Evolutionary conservation across 2,329 filamentous ascomycete genomes (phyloP).

Genomic region (Tolypocladium paradoxum): DNA sequence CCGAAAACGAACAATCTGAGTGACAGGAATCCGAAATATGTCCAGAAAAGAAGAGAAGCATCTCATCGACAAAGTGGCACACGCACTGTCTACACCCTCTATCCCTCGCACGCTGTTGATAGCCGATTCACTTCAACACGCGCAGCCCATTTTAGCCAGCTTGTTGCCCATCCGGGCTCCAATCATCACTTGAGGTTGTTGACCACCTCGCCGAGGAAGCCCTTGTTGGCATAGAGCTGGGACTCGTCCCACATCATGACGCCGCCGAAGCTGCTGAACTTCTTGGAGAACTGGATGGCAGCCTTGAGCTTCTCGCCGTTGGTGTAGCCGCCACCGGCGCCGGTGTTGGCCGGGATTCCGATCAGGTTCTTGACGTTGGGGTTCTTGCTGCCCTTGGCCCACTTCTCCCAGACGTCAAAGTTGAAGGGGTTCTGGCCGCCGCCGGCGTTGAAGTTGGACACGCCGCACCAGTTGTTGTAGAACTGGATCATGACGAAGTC

Average conservation of each 20-base stretch:
- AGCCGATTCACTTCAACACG: no score
- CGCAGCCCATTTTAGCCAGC: neutral
- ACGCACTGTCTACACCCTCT: no score
- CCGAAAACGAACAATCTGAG: no score
- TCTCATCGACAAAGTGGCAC: no score
- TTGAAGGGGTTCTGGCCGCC: constrained; percentile 45
- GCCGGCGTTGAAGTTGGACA: constrained; percentile 37
- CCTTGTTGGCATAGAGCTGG: constrained; percentile 46
- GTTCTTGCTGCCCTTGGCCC: constrained; percentile 51
- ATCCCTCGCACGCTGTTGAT: no score
- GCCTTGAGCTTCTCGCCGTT: constrained; percentile 31
- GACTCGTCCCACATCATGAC: constrained; percentile 61
- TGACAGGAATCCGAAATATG: no score
- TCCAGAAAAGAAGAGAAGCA: no score
- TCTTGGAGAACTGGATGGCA: constrained; percentile 42
- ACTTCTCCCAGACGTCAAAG: constrained; percentile 53
- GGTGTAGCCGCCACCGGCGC: constrained; percentile 46
- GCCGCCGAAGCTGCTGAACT: constrained; percentile 51
- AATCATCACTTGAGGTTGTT: constrained; percentile 16
- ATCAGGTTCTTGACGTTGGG: constrained; percentile 49
- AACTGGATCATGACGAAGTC: constrained; percentile 56
- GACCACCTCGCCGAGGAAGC: constrained; percentile 39
- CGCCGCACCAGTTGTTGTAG: constrained; percentile 60
- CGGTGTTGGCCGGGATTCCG: constrained; percentile 45
- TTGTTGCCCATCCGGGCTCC: no score